Evolutionary conservation across 2,329 filamentous ascomycete species (phyloP), one percentile per base, ranked within the genome.

Genomic region (Talaromyces rugulosus): DNA sequence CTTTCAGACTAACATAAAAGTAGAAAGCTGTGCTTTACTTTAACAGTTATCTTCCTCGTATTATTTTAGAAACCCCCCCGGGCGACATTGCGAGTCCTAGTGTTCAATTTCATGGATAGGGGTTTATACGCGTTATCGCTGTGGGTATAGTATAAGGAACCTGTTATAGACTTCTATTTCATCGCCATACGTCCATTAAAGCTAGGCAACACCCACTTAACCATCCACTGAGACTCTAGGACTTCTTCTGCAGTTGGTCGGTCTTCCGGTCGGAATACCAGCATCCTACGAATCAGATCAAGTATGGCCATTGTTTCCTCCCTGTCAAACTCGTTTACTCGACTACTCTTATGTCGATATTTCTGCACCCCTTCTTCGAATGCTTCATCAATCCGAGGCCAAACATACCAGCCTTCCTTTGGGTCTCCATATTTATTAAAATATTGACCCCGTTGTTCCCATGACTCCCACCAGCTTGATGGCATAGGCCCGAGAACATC

Each of bases 151-250:
- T 12, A 34, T 3, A 34, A 4, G 11, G 11, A 42, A 42, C n/a
- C n/a, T 42, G 16, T 42, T 6, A 12, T 42, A 12, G 9, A 16
- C 16, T 42, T 42, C 36, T 42, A 42, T 42, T 42, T 14, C 5
- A 42, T 6, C 2, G 23, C 42, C 8, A 47, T 12, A 4, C 18
- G 23, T 12, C 7, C 5, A 4, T 12, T 27, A 3, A 47, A 11
- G 18, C 18, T 27, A 58, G 69, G 69, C 40, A 70, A 62, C n/a
- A 54, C 70, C 73, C 72, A 76, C 42, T 71, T 74, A 0, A 67
- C 63, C 68, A 76, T 74, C 73, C 73, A 76, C 31, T 74, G 68
- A 0, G 71, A 76, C 58, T 58, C 56, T 12, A 76, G 60, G 2
- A 77, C 69, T 50, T 72, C 66, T 11, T 72, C 63, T 18, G 65